Evolutionary conservation across 2,329 filamentous ascomycete species (phyloP).

Genomic region (Talaromyces sp.): DNA sequence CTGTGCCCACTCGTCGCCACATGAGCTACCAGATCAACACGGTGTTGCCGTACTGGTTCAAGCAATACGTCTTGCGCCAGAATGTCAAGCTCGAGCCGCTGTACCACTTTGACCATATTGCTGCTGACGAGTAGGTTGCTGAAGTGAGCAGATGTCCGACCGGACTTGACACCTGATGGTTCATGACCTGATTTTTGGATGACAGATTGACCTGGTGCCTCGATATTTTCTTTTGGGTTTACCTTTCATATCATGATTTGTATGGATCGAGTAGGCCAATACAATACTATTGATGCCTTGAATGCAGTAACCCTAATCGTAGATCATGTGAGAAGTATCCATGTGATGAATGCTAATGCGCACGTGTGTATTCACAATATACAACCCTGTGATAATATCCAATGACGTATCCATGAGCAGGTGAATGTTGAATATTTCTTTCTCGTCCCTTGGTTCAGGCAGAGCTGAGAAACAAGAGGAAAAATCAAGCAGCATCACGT

Average conservation of each 20-base stretch:
- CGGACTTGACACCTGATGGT: not conserved
- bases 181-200: not conserved
- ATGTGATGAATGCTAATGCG: not conserved
- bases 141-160: not conserved
- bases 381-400: not conserved
- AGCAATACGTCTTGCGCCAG: constrained; percentile 54
- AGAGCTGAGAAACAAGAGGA: not conserved
- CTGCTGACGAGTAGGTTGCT: constrained; percentile 1
- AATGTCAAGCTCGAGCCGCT: constrained; percentile 50
- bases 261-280: not conserved
- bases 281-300: not conserved
- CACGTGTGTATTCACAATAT: not conserved
- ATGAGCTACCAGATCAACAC: constrained; percentile 58
- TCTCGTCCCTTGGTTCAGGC: not conserved
- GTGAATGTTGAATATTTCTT: not conserved
- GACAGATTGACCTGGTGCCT: not conserved
- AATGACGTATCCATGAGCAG: not conserved
- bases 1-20: constrained; percentile 59
- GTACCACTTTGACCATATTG: constrained; percentile 48
- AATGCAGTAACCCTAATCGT: not conserved
- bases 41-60: constrained; percentile 61
- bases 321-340: not conserved
- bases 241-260: not conserved
- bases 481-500: not conserved
- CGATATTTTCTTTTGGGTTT: not conserved